Evolutionary conservation across 2,329 filamentous ascomycete species (phyloP).

Genomic region (Parasarocladium wereldwijsianum): DNA sequence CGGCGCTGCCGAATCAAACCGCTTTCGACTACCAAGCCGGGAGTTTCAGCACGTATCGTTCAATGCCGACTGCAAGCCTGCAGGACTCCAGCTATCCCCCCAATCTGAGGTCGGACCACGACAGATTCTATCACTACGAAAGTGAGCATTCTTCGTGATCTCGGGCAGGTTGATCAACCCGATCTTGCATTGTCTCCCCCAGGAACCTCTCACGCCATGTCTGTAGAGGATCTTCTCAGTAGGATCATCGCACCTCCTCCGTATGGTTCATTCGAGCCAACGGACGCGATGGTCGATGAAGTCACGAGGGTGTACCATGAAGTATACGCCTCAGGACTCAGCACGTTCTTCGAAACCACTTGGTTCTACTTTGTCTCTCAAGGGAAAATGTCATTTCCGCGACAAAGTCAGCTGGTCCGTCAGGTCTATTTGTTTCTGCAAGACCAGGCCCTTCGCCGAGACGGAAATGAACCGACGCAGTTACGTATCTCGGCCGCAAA

Average conservation of each 20-base stretch:
- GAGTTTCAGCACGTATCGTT: no score
- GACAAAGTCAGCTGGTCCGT: conserved; percentile 44
- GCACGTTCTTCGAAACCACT: conserved; percentile 63
- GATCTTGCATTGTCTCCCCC: no score
- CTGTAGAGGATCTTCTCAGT: no score
- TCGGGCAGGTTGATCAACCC: conserved; percentile 2
- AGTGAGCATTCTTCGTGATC: no score
- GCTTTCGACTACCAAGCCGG: conserved; percentile 3
- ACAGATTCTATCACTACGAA: conserved; percentile 28
- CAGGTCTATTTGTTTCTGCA: conserved; percentile 53
- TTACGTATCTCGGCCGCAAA: conserved; percentile 38
- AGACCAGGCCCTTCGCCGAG: conserved; percentile 24
- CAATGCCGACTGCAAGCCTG: no score
- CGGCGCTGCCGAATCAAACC: neutral
- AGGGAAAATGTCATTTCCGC: conserved; percentile 29
- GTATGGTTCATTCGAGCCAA: no score
- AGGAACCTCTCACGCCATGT: no score
- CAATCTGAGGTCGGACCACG: conserved; percentile 15
- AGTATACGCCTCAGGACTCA: conserved; percentile 61
- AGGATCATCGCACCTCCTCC: no score
- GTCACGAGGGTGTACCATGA: conserved; percentile 59
- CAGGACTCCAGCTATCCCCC: neutral
- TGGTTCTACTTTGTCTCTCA: conserved; percentile 55
- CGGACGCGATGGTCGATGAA: no score
- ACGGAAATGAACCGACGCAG: no score